Conservation (phyloP, 2,329 filamentous ascomycete genomes). For the Acrocalymma vagum region DNA sequence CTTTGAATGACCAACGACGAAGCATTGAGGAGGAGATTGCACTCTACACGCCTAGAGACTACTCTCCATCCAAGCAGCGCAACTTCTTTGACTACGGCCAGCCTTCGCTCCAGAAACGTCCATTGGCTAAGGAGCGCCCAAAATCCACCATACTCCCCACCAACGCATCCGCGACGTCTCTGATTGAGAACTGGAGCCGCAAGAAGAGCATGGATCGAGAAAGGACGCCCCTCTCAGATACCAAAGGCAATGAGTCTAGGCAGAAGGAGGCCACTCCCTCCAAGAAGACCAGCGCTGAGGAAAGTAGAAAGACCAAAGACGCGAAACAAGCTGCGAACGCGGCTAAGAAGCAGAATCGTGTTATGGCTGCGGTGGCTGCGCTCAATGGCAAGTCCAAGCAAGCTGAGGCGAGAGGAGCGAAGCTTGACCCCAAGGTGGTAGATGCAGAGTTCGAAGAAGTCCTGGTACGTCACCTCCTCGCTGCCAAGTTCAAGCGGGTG, state of each 20-base stretch:
- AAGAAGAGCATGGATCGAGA: conserved; percentile 46
- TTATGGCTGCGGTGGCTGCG: conserved; percentile 71
- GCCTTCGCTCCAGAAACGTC: conserved; percentile 48
- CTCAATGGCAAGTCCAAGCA: conserved; percentile 64
- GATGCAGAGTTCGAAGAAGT: conserved; percentile 71
- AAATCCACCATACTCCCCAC: conserved; percentile 59
- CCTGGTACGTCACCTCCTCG: conserved; percentile 62
- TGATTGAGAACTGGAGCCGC: conserved; percentile 49
- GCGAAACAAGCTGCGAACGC: conserved; percentile 22
- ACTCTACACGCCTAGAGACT: conserved; percentile 66
- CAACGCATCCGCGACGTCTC: conserved; percentile 50
- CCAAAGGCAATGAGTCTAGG: conserved; percentile 42
- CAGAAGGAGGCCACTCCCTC: conserved; percentile 30
- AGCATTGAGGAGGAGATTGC: conserved; percentile 64
- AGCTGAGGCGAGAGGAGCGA: conserved; percentile 38
- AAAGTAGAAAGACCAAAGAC: conserved; percentile 23
- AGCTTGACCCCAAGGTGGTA: conserved; percentile 61
- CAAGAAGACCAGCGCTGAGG: conserved; percentile 38
- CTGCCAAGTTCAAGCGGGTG: background rate
- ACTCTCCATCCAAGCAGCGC: conserved; percentile 68
- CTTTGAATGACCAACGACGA: conserved; percentile 53
- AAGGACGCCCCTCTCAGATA: conserved; percentile 40
- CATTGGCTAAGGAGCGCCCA: conserved; percentile 53
- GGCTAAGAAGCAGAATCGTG: conserved; percentile 58
- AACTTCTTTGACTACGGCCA: conserved; percentile 66